Evolutionary conservation across 2,329 filamentous ascomycete species (phyloP).

Genomic region (Cladophialophora exuberans): DNA sequence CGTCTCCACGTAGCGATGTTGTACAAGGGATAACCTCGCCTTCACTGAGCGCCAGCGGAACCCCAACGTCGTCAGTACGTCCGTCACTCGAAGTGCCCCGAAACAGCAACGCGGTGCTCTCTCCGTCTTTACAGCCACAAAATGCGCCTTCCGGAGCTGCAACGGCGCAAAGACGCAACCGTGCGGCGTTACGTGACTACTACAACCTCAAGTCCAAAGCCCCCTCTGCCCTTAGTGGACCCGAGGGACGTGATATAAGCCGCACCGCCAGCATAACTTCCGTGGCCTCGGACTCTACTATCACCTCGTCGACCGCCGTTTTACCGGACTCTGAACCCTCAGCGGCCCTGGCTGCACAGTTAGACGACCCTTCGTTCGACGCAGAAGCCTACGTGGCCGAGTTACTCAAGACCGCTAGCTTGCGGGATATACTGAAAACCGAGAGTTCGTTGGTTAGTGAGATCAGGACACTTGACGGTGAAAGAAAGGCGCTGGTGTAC

Average conservation of each 20-base stretch:
- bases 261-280: slow-evolving; percentile 35
- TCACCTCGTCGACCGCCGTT: slow-evolving; percentile 42
- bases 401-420: slow-evolving; percentile 45
- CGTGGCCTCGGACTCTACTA: slow-evolving; percentile 41
- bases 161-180: slow-evolving; percentile 75
- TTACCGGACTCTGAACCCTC: slow-evolving; percentile 48
- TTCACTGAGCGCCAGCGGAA: slow-evolving; percentile 50
- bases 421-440: slow-evolving; percentile 48
- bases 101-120: slow-evolving; percentile 45
- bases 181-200: slow-evolving; percentile 87
- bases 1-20: slow-evolving; percentile 10
- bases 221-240: slow-evolving; percentile 14
- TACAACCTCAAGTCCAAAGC: slow-evolving; percentile 74
- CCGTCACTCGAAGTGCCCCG: slow-evolving; percentile 68
- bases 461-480: slow-evolving; percentile 86
- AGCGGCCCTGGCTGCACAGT: slow-evolving; percentile 52
- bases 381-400: slow-evolving; percentile 60
- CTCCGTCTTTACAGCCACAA: slow-evolving; percentile 38
- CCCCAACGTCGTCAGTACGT: slow-evolving; percentile 74
- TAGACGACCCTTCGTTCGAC: slow-evolving; percentile 75
- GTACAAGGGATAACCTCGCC: slow-evolving; percentile 37
- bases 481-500: slow-evolving; percentile 96
- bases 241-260: slow-evolving; percentile 29
- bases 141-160: slow-evolving; percentile 35
- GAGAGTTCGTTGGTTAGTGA: slow-evolving; percentile 61